Conservation (phyloP, 192 early-diverging fungal species). For the Diversispora eburnea region DNA sequence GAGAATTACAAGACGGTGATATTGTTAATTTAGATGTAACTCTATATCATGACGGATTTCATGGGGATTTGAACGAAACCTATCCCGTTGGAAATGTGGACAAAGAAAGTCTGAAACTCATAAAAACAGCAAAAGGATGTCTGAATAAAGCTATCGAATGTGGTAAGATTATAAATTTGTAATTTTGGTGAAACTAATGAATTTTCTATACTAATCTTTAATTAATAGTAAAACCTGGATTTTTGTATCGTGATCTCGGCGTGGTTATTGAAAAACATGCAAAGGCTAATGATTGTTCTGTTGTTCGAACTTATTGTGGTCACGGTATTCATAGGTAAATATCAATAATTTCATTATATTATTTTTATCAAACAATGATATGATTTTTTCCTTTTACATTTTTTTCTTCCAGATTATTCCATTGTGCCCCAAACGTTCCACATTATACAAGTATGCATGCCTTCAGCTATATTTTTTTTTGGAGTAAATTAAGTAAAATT, state of each 20-base stretch:
- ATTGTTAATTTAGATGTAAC: constrained; percentile 94
- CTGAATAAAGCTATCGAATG: constrained; percentile 88
- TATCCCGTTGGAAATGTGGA: constrained; percentile 90
- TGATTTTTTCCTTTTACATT: neutral
- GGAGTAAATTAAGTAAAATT: neutral
- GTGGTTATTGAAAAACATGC: constrained; percentile 86
- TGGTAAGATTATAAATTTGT: constrained; percentile 47
- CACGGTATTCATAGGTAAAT: constrained; percentile 70
- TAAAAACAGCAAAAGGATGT: constrained; percentile 80
- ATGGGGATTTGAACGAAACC: constrained; percentile 93
- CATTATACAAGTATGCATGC: constrained; percentile 73
- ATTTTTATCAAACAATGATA: neutral
- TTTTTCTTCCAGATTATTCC: constrained; percentile 66
- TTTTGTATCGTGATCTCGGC: constrained; percentile 89
- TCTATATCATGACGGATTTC: constrained; percentile 87
- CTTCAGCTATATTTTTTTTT: constrained; percentile 7
- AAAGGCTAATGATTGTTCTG: constrained; percentile 79
- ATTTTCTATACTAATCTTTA: neutral
- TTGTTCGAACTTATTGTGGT: constrained; percentile 88
- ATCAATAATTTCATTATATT: neutral
- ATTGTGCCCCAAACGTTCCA: constrained; percentile 85
- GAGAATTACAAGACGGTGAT: constrained; percentile 90
- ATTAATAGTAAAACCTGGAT: constrained; percentile 79
- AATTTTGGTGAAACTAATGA: neutral
- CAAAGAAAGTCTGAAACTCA: constrained; percentile 63